Percentiles rank a stretch among this genome's conserved stretches.
Evolutionary conservation across 176 grass and related monocot genomes (phyloP).

Genomic region (Carex scoparia): DNA sequence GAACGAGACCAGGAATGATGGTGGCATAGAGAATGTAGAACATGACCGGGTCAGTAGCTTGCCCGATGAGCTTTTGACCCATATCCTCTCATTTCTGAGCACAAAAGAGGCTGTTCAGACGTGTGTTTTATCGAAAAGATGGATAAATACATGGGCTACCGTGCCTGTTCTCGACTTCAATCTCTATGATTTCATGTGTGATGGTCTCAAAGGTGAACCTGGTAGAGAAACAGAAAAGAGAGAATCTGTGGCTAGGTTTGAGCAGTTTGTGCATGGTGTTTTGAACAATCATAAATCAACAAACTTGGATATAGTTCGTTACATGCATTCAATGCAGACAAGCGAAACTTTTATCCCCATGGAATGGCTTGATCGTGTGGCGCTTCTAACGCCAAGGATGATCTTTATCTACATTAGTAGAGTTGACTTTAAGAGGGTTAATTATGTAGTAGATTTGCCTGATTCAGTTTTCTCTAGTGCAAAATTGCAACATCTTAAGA

Average conservation of each 20-base stretch:
- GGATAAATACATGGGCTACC: background rate
- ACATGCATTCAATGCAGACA: background rate
- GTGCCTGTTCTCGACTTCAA: background rate
- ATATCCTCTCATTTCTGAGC: background rate
- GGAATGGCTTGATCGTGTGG: background rate
- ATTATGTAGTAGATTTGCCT: background rate
- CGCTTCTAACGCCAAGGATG: background rate
- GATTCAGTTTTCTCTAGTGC: background rate
- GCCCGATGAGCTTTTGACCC: background rate
- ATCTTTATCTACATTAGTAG: background rate
- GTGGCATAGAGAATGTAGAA: background rate
- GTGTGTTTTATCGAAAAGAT: background rate
- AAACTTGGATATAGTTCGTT: background rate
- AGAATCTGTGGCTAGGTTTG: too few relatives aligned
- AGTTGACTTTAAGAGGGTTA: too few relatives aligned
- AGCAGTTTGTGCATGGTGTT: background rate
- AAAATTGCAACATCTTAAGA: background rate
- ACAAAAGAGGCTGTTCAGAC: background rate
- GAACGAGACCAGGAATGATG: too few relatives aligned
- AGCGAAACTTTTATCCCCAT: too few relatives aligned
- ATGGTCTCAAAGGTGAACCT: background rate
- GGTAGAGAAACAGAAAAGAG: too few relatives aligned
- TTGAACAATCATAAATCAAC: background rate
- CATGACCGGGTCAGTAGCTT: background rate
- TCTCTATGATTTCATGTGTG: background rate